Percentiles rank a stretch among this genome's conserved stretches.
These are phyloP conservation scores for Fonsecaea nubica DNA, from an alignment of 2,329 filamentous ascomycete genomes.

Conservation along the genomic window DNA sequence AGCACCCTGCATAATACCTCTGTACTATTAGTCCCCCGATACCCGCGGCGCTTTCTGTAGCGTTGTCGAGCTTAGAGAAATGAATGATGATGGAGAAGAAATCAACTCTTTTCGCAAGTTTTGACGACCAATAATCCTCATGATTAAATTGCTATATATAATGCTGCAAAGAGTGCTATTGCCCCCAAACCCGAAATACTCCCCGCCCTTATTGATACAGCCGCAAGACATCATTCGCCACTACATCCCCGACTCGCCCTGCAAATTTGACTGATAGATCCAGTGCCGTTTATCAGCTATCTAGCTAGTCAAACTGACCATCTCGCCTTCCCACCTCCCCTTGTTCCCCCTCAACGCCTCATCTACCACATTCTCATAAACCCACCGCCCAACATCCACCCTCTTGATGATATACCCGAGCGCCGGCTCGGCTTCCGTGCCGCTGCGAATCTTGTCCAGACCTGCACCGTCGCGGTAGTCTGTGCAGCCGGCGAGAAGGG, in stretches of 20 bases:
- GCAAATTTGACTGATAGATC: not conserved
- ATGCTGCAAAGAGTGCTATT: too few species aligned
- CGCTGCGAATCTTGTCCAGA: conserved; percentile 42
- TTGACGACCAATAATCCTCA: not conserved
- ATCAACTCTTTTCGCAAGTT: not conserved
- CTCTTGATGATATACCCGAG: conserved; percentile 47
- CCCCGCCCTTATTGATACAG: too few species aligned
- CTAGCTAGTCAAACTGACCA: conserved; percentile 39
- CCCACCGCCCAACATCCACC: conserved; percentile 47
- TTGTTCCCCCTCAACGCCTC: conserved; percentile 28
- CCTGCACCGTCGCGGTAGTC: conserved; percentile 37
- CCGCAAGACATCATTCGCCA: too few species aligned
- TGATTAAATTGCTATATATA: not conserved
- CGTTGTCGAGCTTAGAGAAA: conserved; percentile 20
- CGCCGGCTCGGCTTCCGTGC: conserved; percentile 41
- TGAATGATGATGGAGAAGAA: conserved; percentile 14
- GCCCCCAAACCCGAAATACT: too few species aligned
- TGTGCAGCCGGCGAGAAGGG: conserved; percentile 42
- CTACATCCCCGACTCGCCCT: too few species aligned
- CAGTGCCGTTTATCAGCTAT: too few species aligned
- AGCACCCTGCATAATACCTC: not conserved
- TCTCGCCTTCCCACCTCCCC: conserved; percentile 36
- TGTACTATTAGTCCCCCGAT: conserved; percentile 16
- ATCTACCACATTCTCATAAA: conserved; percentile 43
- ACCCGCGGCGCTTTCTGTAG: conserved; percentile 8